phyloP scores from a whole-genome alignment of 1,284 basidiomycete species.

The Cryptococcus sp. region DNA sequence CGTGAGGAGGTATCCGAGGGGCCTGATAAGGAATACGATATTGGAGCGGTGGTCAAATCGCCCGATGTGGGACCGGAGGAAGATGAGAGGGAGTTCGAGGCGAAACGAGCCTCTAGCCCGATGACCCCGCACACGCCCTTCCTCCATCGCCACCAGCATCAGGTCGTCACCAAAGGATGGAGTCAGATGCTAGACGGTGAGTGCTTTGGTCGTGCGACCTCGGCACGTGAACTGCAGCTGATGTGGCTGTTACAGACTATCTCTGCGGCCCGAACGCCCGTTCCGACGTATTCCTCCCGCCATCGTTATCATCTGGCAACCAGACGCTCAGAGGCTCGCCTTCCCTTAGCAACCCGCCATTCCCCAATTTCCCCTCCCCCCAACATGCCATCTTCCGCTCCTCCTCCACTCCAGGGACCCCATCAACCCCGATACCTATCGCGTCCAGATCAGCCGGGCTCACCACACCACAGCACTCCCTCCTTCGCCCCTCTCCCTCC shows the following conservation, averaged over 20 bases:
- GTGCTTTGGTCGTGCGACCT: slow-evolving; percentile 4
- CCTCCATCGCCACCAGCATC: slow-evolving; percentile 13
- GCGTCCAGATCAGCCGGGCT: slow-evolving; percentile 2
- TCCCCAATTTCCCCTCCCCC: slow-evolving; percentile 2
- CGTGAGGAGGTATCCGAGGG: neutral
- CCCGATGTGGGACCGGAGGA: slow-evolving; percentile 1
- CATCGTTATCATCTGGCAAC: slow-evolving; percentile 5
- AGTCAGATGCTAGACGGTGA: slow-evolving; percentile 46
- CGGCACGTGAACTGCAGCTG: neutral
- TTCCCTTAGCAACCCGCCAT: slow-evolving; percentile 8
- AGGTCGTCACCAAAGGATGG: slow-evolving; percentile 35
- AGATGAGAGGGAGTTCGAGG: neutral
- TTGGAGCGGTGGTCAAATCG: slow-evolving; percentile 3
- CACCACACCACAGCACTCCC: slow-evolving; percentile 1
- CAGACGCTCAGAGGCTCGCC: slow-evolving; percentile 9
- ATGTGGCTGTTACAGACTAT: slow-evolving; percentile 29
- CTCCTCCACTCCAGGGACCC: slow-evolving; percentile 13
- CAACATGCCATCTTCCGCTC: slow-evolving; percentile 11
- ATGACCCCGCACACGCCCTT: slow-evolving; percentile 20
- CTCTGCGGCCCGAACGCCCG: slow-evolving; percentile 28
- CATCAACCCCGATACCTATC: slow-evolving; percentile 8
- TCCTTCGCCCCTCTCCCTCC: slow-evolving; percentile 11
- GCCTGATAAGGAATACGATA: slow-evolving; percentile 8
- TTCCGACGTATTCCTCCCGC: neutral
- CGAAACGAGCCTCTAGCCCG: slow-evolving; percentile 9